Base-by-base conservation (phyloP, 371 early-diverging fungal species). In the Entomophthora muscae region DNA sequence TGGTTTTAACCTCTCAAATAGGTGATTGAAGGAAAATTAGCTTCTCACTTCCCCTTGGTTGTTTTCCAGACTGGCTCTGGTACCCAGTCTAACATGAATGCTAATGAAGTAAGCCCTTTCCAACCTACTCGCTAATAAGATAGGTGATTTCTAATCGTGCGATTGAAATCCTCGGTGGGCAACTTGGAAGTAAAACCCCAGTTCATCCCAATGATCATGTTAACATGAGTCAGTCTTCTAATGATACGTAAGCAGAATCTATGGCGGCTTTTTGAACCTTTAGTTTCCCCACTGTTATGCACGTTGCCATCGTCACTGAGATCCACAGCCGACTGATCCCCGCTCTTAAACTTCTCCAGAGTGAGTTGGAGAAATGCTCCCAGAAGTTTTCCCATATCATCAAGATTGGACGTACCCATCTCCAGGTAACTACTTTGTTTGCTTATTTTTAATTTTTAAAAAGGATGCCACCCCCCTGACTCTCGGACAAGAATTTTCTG, bases 191-290 rank as follows among this genome's bases (percentile, higher is more conserved):
- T 75, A 91, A 93, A 79, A 82, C 75, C 63, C 93, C 92, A 3
- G 93, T 95, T 28, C 96, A 95, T 74, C 96, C 96, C 61, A 95
- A 96, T 76, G 96, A 96, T 72, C 93, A 94, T 65, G 93, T 95
- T 70, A 96, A 96, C 81, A 93, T 88, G 83, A 83, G 85, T 67
- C 95, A 95, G 75, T 93, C 94, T 21, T 91, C 93, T 52, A 95
- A 95, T 68, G 96, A 95, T 71, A 89, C 93, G 79, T 82, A 67
- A 71, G 73, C 70, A 30, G 13, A 24, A 56, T 53, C 24, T 53
- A 27, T 0, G 10, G 24, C 3, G 17, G 33, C 33, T 56, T n/a
- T 31, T n/a, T n/a, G n/a, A 21, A 53, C 22, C 17, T 17, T 21
- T 58, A 77, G 78, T 52, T 96, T 96, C 80, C 96, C 96, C 42